Base-by-base conservation (phyloP, 1,139 yeast genomes). In the Hyphopichia wangnamkhiaoensis region DNA sequence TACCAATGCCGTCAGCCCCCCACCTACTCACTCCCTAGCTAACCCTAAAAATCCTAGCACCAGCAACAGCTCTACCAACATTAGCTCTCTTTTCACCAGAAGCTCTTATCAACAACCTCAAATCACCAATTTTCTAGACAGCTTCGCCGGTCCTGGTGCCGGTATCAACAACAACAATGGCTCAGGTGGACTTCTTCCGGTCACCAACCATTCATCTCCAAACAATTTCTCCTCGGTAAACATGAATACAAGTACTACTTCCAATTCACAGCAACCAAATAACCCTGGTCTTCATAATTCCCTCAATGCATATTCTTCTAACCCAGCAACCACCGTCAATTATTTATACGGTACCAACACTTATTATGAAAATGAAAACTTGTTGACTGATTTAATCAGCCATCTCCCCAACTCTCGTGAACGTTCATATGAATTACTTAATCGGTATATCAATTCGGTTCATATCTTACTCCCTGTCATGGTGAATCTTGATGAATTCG, bases 401-500 rank as follows among this genome's bases (percentile, higher is more conserved):
- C 63, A 63, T 44, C 47, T 70, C 13, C 76, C 76, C 1, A 48
- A 52, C 3, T 47, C 74, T 1, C 66, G 61, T 38, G 74, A 71
- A 41, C 65, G 81, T 42, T 76, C 81, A 0, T 69, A 63, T 45
- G 80, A 76, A 43, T 56, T 79, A 33, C 61, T 78, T 4, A 66
- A 68, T 32, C 62, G 79, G 18, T 80, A 75, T 46, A 55, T 73
- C 16, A 69, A 66, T 37, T 75, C 80, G 2, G 79, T 80, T 19
- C 82, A 79, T 49, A 72, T 79, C 4, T 55, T 80, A 14, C 52
- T 79, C 16, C 85, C 85, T 0, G 59, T 80, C 2, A 48, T 79
- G 37, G 61, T 67, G 21, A 71, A 68, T 38, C 46, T 71, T 33
- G 67, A 68, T 31, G 74, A 68, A 23, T 79, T 79, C 43, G 43